Base-by-base conservation (phyloP, 257 asterid species). In the Lycium ferocissimum region DNA sequence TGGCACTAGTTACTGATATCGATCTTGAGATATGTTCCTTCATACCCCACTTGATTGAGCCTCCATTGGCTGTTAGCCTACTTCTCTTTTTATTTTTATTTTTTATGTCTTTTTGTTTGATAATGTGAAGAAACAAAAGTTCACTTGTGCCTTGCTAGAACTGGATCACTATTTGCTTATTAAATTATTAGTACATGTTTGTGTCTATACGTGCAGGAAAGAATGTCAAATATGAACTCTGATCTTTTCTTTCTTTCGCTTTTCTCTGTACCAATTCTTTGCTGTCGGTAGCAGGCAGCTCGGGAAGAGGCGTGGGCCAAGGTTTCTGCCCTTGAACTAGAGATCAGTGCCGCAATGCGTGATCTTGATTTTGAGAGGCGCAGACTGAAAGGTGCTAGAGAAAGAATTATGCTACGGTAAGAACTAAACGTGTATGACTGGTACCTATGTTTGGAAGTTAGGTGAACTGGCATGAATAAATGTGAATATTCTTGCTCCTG, bases 251-350 rank as follows among this genome's bases (percentile, higher is more conserved):
- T 62, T 49, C 43, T 76, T 76, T 51, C 33, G 65, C 53, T 76
- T 76, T 78, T 84, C 85, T 78, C 45, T 53, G 5, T 78, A 53
- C 8, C 82, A 78, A 85, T 89, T 85, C 86, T 80, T 87, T 91
- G 91, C 87, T 89, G 94, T 88, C 93, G 91, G 91, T 97, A 97
- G 99, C 99, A 97, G 99, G 94, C 98, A 43, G 98, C 98, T 84
- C 95, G 98, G 85, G 98, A 97, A 92, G 99, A 97, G 90, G 98
- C 99, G 78, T 95, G 98, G 99, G 93, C 97, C 51, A 97, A 94
- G 90, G 99, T 97, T 87, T 95, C 99, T 87, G 96, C 94, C 86
- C 98, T 97, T 83, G 99, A 97, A 89, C 98, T 97, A 40, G 98
- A 95, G 93, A 97, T 97, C 59, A 94, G 90, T 90, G 95, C 97